phyloP scores from a whole-genome alignment of 331 rosid species.

The Malus hybrid region DNA sequence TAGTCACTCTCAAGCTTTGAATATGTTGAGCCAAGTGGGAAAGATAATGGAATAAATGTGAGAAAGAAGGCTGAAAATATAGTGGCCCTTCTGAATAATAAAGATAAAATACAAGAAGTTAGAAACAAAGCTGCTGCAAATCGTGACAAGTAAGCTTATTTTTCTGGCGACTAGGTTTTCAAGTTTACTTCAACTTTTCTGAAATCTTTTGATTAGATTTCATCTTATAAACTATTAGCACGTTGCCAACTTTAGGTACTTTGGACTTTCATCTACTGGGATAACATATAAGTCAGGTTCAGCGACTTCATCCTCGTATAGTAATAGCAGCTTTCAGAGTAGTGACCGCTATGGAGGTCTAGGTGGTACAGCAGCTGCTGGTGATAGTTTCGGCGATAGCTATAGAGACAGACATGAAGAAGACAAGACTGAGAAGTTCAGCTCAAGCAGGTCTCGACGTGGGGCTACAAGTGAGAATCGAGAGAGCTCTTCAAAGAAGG shows the following conservation, averaged over 20 bases:
- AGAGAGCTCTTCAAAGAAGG: slow-evolving; percentile 54
- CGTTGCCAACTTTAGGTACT: slow-evolving; percentile 42
- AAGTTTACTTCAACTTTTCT: slow-evolving; percentile 2
- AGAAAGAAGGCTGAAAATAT: slow-evolving; percentile 89
- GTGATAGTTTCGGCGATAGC: slow-evolving; percentile 49
- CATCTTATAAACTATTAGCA: slow-evolving; percentile 4
- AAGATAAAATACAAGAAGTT: slow-evolving; percentile 79
- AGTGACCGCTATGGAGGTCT: slow-evolving; percentile 60
- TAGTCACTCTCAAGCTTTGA: slow-evolving; percentile 90
- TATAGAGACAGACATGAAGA: slow-evolving; percentile 48
- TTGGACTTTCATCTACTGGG: slow-evolving; percentile 97
- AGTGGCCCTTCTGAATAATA: slow-evolving; percentile 68
- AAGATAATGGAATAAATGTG: slow-evolving; percentile 91
- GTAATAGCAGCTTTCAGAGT: slow-evolving; percentile 59
- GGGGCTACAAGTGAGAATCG: slow-evolving; percentile 31
- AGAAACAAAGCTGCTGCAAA: slow-evolving; percentile 93
- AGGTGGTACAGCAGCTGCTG: slow-evolving; percentile 36
- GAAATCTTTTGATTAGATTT: not conserved
- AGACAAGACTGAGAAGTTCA: slow-evolving; percentile 46
- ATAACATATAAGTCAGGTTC: slow-evolving; percentile 67
- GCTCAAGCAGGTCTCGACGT: slow-evolving; percentile 34
- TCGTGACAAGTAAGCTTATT: slow-evolving; percentile 76
- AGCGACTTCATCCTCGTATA: slow-evolving; percentile 44
- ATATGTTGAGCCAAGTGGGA: slow-evolving; percentile 94
- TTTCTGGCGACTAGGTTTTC: slow-evolving; percentile 7